Evolutionary conservation across 108 stramenopile genomes (phyloP).

Genomic region (Conticribra guillardii): DNA sequence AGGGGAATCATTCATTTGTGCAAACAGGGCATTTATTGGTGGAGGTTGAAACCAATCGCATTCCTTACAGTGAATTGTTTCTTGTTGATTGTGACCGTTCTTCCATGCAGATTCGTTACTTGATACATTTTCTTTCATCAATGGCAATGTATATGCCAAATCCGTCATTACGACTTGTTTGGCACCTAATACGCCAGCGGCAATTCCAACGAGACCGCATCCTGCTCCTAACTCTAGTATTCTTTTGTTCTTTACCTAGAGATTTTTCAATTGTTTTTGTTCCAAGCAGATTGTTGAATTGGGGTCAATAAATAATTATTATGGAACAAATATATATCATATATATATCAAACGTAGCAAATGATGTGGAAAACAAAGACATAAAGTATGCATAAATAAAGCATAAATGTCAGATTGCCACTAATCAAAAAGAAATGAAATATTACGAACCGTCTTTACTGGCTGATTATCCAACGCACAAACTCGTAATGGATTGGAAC

Average conservation of each 20-base stretch:
- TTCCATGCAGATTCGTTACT: constrained; percentile 26
- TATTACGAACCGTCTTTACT: too few species aligned
- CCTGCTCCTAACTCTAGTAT: constrained; percentile 76
- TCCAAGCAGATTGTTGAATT: background rate
- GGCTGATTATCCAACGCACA: too few species aligned
- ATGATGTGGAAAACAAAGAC: background rate
- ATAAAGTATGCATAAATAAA: background rate
- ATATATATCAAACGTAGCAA: too few species aligned
- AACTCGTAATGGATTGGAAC: too few species aligned
- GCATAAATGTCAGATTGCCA: too few species aligned
- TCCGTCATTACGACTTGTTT: constrained; percentile 67
- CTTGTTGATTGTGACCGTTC: background rate
- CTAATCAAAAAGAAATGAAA: too few species aligned
- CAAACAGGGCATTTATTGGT: constrained; percentile 25
- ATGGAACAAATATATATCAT: too few species aligned
- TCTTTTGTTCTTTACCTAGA: constrained; percentile 37
- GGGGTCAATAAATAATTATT: too few species aligned
- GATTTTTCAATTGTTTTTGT: background rate
- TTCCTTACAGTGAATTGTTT: constrained; percentile 47
- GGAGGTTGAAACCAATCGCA: constrained; percentile 65
- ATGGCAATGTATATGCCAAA: constrained; percentile 60
- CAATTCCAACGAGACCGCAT: constrained; percentile 71
- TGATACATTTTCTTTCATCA: constrained; percentile 55
- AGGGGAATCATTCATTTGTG: background rate
- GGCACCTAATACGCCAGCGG: constrained; percentile 53